Conservation (phyloP, 805 yeast genomes). For the Kazachstania viticola region DNA sequence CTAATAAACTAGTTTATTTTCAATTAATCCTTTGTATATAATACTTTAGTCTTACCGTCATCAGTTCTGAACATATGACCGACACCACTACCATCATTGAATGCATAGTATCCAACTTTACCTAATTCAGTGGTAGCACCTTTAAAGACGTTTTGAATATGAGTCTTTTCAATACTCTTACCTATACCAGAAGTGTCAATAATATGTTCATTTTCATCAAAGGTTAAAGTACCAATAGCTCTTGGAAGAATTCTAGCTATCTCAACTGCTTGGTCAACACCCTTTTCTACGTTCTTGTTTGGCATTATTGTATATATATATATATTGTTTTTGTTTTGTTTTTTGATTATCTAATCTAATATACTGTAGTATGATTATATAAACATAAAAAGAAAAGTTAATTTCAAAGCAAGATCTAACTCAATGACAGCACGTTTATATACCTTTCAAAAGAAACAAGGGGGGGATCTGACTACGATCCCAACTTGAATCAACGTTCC, state of each 20-base stretch:
- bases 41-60: conserved; percentile 8
- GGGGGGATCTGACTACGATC: no score
- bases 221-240: conserved; percentile 20
- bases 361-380: no score
- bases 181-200: conserved; percentile 22
- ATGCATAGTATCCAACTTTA: conserved; percentile 17
- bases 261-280: not conserved
- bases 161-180: conserved; percentile 12
- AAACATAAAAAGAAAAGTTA: no score
- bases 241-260: conserved; percentile 7
- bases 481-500: no score
- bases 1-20: not conserved
- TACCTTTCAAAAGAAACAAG: no score
- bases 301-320: no score
- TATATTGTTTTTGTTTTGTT: no score
- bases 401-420: no score
- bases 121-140: conserved; percentile 15
- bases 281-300: not conserved
- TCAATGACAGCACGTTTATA: no score
- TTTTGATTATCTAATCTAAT: no score
- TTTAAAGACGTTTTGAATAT: conserved; percentile 14
- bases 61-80: conserved; percentile 15
- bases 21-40: conserved; percentile 9
- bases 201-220: conserved; percentile 18
- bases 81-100: conserved; percentile 12